phyloP scores from a whole-genome alignment of 2,329 filamentous ascomycete genomes.

The Exophiala sp. region DNA sequence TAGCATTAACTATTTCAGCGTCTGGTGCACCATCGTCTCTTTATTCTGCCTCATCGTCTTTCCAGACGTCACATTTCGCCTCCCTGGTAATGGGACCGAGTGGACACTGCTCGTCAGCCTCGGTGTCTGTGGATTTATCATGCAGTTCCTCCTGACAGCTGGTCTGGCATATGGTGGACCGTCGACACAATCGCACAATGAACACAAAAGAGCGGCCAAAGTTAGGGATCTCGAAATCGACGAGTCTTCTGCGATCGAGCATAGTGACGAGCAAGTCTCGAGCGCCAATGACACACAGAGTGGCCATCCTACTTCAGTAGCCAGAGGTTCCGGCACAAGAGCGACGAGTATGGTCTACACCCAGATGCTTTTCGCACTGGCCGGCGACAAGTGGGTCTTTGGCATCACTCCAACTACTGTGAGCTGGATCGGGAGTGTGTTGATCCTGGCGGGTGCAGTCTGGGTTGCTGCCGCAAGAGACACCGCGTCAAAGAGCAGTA shows the following conservation, averaged over 20 bases:
- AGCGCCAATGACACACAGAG: neutral
- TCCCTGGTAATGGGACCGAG: slow-evolving; percentile 54
- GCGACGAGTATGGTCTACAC: slow-evolving; percentile 67
- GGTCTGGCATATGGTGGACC: slow-evolving; percentile 70
- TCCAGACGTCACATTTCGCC: slow-evolving; percentile 55
- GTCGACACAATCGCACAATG: slow-evolving; percentile 24
- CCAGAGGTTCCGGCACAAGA: slow-evolving; percentile 36
- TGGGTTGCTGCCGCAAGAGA: slow-evolving; percentile 60
- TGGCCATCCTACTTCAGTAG: slow-evolving; percentile 27
- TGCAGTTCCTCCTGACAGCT: slow-evolving; percentile 81
- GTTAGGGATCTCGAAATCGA: slow-evolving; percentile 14
- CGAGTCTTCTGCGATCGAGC: neutral
- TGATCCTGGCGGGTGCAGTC: slow-evolving; percentile 64
- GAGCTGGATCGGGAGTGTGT: slow-evolving; percentile 58
- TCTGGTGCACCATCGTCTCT: slow-evolving; percentile 67
- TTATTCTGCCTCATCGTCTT: slow-evolving; percentile 55
- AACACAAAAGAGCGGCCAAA: neutral
- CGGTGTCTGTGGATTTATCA: slow-evolving; percentile 71
- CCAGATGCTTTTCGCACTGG: slow-evolving; percentile 66
- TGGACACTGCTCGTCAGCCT: slow-evolving; percentile 68
- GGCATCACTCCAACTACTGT: slow-evolving; percentile 55
- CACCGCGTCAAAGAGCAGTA: slow-evolving; percentile 15
- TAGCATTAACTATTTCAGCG: slow-evolving; percentile 78
- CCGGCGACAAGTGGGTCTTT: slow-evolving; percentile 63
- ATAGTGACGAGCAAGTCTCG: neutral